These are phyloP conservation scores for Plasmodium yoelii DNA, from an alignment of 169 alveolate species.

Conservation along the genomic window DNA sequence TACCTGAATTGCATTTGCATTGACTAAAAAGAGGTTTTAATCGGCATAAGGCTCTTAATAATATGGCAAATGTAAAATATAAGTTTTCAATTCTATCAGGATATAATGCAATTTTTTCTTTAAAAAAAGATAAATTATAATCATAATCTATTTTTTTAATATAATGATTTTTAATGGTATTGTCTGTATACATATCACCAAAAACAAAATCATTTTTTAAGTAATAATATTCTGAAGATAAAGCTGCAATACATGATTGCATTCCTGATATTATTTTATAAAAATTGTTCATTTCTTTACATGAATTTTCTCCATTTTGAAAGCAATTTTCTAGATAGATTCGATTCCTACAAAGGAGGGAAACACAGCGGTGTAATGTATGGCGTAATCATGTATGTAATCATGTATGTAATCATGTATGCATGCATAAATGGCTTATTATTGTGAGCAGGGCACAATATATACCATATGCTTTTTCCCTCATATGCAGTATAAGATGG, in stretches of 20 bases:
- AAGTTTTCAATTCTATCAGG: slow-evolving; percentile 91
- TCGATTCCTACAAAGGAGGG: slow-evolving; percentile 14
- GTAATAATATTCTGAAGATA: slow-evolving; percentile 86
- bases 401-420: no score
- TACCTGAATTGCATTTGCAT: slow-evolving; percentile 87
- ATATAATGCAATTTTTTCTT: slow-evolving; percentile 87
- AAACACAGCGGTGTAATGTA: neutral
- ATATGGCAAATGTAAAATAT: slow-evolving; percentile 88
- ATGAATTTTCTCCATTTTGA: slow-evolving; percentile 66
- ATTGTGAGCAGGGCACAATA: neutral
- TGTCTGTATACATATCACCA: slow-evolving; percentile 19
- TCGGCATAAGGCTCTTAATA: slow-evolving; percentile 88
- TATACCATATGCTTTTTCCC: slow-evolving; percentile 41
- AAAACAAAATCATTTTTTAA: slow-evolving; percentile 75
- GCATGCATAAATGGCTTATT: no score
- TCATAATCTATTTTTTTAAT: slow-evolving; percentile 78
- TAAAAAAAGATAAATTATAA: slow-evolving; percentile 83
- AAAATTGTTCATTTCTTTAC: slow-evolving; percentile 84
- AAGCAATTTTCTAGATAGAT: slow-evolving; percentile 67
- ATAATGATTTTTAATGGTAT: slow-evolving; percentile 76
- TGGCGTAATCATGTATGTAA: no score
- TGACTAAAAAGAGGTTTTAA: slow-evolving; percentile 84
- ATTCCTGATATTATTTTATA: slow-evolving; percentile 88
- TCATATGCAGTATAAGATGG: slow-evolving; percentile 61
- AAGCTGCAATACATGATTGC: slow-evolving; percentile 89